Conservation (phyloP, 495 filamentous ascomycete genomes). For the Arthonia radiata region DNA sequence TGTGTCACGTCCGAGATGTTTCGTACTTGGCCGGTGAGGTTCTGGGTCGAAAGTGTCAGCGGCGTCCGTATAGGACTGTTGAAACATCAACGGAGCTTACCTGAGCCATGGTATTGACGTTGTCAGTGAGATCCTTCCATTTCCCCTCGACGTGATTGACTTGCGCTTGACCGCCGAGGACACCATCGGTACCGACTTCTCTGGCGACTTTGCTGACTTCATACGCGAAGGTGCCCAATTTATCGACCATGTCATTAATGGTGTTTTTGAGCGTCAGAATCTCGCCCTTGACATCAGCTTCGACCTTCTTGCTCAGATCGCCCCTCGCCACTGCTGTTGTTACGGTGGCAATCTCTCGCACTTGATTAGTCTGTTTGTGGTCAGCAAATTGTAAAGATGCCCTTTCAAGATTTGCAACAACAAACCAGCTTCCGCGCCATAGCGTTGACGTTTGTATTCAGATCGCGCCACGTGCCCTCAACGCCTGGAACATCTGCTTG, state of each 20-base stretch:
- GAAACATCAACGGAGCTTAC: too few species aligned
- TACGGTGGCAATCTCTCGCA: slow-evolving; percentile 93
- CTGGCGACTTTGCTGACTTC: slow-evolving; percentile 97
- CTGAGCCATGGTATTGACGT: slow-evolving; percentile 32
- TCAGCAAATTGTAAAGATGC: too few species aligned
- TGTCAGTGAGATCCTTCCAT: slow-evolving; percentile 97
- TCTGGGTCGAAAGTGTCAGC: too few species aligned
- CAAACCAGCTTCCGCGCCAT: slow-evolving; percentile 99
- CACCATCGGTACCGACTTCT: slow-evolving; percentile 95
- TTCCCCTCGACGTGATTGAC: slow-evolving; percentile 97
- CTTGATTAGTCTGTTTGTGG: slow-evolving; percentile 92
- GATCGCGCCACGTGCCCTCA: slow-evolving; percentile 88
- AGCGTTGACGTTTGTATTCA: slow-evolving; percentile 94
- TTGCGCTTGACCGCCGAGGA: slow-evolving; percentile 81
- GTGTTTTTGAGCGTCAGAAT: slow-evolving; percentile 89
- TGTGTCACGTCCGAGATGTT: slow-evolving; percentile 94
- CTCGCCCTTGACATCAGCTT: slow-evolving; percentile 86
- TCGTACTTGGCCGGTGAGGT: slow-evolving; percentile 83
- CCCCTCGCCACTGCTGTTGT: slow-evolving; percentile 90
- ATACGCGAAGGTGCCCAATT: slow-evolving; percentile 85
- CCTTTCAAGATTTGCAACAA: too few species aligned
- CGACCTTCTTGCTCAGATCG: slow-evolving; percentile 87
- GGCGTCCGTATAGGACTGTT: too few species aligned
- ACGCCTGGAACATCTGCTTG: slow-evolving; percentile 95
- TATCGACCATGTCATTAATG: slow-evolving; percentile 98